Base-by-base conservation (phyloP, 2,329 filamentous ascomycete species). In the Arthrobotrys sinensis region DNA sequence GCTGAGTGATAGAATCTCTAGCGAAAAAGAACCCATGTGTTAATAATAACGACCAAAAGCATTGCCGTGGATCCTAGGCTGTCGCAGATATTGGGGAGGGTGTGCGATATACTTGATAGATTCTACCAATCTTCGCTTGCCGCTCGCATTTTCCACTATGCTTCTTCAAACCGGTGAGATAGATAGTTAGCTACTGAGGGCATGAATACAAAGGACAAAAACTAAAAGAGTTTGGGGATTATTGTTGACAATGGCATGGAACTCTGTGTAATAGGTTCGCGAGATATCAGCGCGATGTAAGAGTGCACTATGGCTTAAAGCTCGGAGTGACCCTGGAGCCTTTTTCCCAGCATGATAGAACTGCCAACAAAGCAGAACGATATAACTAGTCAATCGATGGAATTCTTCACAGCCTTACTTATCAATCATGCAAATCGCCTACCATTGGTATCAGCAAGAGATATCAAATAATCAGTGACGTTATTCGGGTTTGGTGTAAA, bases 71-170 rank as follows among this genome's bases (percentile, higher is more conserved):
- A 12, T 24, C 7, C 14, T 46, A 19, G 36, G n/a, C 10, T 50
- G 7, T 28, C 2, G 34, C 36, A 34, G 1, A 11, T n/a, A 19
- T 12, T 21, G 12, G 24, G 4, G 24, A 11, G 14, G 11, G 34
- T 12, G 8, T 8, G 19, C 16, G 19, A 16, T 34, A 19, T 38
- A 79, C 76, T 43, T 71, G 3, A 82, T 67, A 5, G 80, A 81
- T 24, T 79, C 73, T 14, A 79, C 69, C 14, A 82, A 76, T 40
- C 72, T 80, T 21, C 80, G 73, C 66, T 79, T 79, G 4, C 81
- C 81, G 43, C 81, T 82, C 12, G 81, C 81, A 79, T 82, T 82
- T 75, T 82, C 81, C 34, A 82, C 80, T 40, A 82, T 80, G 48
- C 81, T 80, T 64, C 80, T 81, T 34, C 10, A 70, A 16, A 43